These are phyloP conservation scores for Hirsutella minnesotensis DNA, from an alignment of 2,329 filamentous ascomycete genomes.

Conservation along the genomic window DNA sequence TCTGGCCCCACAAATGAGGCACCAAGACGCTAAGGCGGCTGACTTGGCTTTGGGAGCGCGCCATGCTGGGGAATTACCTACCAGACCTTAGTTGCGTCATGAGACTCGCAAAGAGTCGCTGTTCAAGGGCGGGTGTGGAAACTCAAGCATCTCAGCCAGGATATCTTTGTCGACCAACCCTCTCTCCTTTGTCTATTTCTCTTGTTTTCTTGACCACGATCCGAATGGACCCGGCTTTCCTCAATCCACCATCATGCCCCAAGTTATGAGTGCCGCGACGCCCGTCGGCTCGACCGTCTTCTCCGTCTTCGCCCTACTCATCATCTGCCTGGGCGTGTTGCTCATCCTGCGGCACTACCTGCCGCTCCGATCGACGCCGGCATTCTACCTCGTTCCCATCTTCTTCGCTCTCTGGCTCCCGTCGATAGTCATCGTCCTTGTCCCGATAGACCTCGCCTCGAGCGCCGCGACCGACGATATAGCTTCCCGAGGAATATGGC, in stretches of 20 bases:
- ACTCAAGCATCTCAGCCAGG: neutral
- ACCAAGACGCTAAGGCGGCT: neutral
- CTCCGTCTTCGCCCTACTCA: constrained; percentile 56
- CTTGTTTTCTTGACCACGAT: too few species aligned
- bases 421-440: constrained; percentile 78
- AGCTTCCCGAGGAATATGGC: constrained; percentile 70
- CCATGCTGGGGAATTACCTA: neutral
- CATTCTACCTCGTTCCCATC: constrained; percentile 80
- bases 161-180: neutral
- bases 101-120: neutral
- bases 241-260: constrained; percentile 31
- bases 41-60: too few species aligned
- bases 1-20: neutral
- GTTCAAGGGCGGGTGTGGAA: neutral
- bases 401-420: constrained; percentile 94
- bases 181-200: neutral
- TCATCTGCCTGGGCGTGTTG: constrained; percentile 66
- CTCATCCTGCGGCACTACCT: constrained; percentile 83
- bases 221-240: constrained; percentile 15
- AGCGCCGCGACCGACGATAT: constrained; percentile 63
- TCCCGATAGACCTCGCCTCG: constrained; percentile 91
- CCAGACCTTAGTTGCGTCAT: constrained; percentile 8
- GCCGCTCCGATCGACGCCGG: constrained; percentile 79
- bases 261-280: constrained; percentile 40
- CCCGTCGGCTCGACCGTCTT: constrained; percentile 74